Conservation (phyloP, 192 early-diverging fungal species). For the Coemansia sp. region DNA sequence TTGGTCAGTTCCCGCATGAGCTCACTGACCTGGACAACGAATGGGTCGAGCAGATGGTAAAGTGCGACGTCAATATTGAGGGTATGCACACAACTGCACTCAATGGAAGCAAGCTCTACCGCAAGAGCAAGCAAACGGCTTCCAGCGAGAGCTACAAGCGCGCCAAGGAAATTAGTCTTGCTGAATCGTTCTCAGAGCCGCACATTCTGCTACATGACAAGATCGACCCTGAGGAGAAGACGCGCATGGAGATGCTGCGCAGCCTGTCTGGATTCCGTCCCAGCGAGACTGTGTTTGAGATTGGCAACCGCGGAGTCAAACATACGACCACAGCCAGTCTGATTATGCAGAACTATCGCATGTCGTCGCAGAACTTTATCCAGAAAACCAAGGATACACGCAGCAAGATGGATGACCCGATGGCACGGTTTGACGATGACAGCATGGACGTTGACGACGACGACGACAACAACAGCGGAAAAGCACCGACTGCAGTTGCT, state of each 20-base stretch:
- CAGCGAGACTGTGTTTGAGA: slow-evolving; percentile 92
- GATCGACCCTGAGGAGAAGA: slow-evolving; percentile 57
- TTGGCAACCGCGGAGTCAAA: slow-evolving; percentile 80
- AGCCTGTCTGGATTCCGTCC: slow-evolving; percentile 81
- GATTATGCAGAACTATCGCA: slow-evolving; percentile 65
- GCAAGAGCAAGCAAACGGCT: slow-evolving; percentile 76
- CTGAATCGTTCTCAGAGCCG: slow-evolving; percentile 61
- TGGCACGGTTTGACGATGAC: slow-evolving; percentile 18
- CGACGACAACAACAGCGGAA: slow-evolving; percentile 23
- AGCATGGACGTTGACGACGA: slow-evolving; percentile 19
- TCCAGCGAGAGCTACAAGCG: slow-evolving; percentile 82
- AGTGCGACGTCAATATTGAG: slow-evolving; percentile 62
- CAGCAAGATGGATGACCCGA: slow-evolving; percentile 39
- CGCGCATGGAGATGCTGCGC: slow-evolving; percentile 67
- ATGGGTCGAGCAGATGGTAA: slow-evolving; percentile 63
- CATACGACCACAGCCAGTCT: slow-evolving; percentile 63
- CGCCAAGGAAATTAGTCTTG: slow-evolving; percentile 77
- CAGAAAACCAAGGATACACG: slow-evolving; percentile 32
- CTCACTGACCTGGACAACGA: slow-evolving; percentile 71
- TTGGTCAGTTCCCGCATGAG: slow-evolving; percentile 73
- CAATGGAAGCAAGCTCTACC: slow-evolving; percentile 88
- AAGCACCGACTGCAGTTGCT: slow-evolving; percentile 1
- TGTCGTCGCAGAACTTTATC: slow-evolving; percentile 31
- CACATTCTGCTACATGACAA: slow-evolving; percentile 70
- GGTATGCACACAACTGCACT: slow-evolving; percentile 62